Percentiles rank a stretch among this genome's conserved stretches.
Conservation (phyloP, 257 asterid genomes). For the Asclepias syriaca region DNA sequence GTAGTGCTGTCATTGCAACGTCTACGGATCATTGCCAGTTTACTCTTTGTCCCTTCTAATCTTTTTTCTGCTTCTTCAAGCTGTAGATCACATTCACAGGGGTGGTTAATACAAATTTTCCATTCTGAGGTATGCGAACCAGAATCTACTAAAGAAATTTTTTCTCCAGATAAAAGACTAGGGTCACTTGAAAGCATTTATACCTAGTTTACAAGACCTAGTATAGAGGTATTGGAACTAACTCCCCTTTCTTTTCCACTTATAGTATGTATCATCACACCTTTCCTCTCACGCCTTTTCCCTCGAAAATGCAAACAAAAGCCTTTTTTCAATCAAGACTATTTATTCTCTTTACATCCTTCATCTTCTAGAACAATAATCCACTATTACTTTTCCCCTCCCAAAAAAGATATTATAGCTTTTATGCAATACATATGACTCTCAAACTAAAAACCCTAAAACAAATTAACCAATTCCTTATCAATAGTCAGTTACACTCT, state of each 20-base stretch:
- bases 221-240: background rate
- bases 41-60: constrained; percentile 31
- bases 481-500: background rate
- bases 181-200: background rate
- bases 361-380: background rate
- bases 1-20: constrained; percentile 15
- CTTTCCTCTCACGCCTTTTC: background rate
- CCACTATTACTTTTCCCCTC: background rate
- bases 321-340: background rate
- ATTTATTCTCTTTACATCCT: background rate
- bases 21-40: constrained; percentile 33
- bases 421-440: background rate
- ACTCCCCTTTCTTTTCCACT: background rate
- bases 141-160: background rate
- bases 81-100: constrained; percentile 22
- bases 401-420: too few relatives aligned
- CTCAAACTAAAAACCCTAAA: background rate
- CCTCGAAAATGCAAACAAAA: background rate
- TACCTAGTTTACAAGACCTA: background rate
- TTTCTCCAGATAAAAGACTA: background rate
- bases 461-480: background rate
- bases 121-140: background rate
- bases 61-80: constrained; percentile 33
- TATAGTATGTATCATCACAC: background rate
- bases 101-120: background rate